phyloP scores from a whole-genome alignment of 2,329 filamentous ascomycete genomes.

The Talaromyces funiculosus region DNA sequence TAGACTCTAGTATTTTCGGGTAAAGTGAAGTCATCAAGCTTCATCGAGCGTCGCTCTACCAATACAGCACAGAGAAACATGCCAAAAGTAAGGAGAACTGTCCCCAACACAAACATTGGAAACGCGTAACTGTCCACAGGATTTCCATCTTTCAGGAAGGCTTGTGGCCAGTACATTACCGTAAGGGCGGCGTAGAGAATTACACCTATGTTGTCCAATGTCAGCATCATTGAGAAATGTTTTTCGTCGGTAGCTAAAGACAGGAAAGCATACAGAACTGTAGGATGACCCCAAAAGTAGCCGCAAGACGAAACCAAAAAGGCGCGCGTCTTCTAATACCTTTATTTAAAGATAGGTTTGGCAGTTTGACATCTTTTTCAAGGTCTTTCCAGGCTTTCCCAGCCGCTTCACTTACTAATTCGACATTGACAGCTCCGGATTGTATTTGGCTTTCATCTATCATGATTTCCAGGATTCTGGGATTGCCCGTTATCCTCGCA shows the following conservation, averaged over 20 bases:
- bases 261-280: constrained; percentile 26
- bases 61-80: constrained; percentile 33
- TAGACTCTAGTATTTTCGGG: constrained; percentile 27
- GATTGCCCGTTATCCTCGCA: constrained; percentile 30
- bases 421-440: background rate
- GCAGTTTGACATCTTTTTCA: constrained; percentile 24
- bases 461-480: constrained; percentile 31
- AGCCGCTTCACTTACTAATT: constrained; percentile 9
- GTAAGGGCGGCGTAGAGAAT: constrained; percentile 27
- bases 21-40: constrained; percentile 20
- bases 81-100: constrained; percentile 27
- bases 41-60: constrained; percentile 28
- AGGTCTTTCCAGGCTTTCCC: constrained; percentile 12
- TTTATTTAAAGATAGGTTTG: constrained; percentile 34
- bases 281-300: constrained; percentile 22
- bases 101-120: constrained; percentile 30
- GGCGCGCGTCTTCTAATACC: constrained; percentile 25
- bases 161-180: constrained; percentile 22
- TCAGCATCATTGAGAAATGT: background rate
- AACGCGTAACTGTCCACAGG: constrained; percentile 27
- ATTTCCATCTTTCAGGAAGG: constrained; percentile 24
- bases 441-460: constrained; percentile 34
- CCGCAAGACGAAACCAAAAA: constrained; percentile 28
- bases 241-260: no score
- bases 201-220: constrained; percentile 17